phyloP scores from a whole-genome alignment of 768 basidiomycete genomes.

The Leucosporidium yakuticum region DNA sequence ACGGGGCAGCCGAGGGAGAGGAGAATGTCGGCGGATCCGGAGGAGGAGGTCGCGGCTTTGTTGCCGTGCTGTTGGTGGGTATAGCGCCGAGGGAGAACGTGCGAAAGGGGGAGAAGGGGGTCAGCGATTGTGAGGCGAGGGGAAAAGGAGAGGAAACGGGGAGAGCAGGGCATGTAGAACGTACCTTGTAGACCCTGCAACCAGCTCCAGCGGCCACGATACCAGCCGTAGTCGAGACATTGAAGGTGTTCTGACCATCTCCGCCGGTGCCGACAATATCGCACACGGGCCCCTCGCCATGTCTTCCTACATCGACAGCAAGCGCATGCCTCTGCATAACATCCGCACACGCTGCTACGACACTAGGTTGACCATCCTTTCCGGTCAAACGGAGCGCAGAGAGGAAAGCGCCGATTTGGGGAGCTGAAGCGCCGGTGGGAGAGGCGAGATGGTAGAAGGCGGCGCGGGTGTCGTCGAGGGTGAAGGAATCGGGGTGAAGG shows the following conservation, averaged over 20 bases:
- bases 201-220: conserved; percentile 93
- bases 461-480: conserved; percentile 57
- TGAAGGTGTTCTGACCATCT: conserved; percentile 92
- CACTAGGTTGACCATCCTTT: conserved; percentile 67
- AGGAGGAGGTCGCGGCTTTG: conserved; percentile 81
- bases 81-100: not conserved
- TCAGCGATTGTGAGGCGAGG: not conserved
- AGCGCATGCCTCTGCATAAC: conserved; percentile 66
- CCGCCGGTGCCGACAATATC: conserved; percentile 94
- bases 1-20: conserved; percentile 68
- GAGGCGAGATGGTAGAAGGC: conserved; percentile 53
- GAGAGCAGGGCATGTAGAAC: conserved; percentile 23
- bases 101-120: not conserved
- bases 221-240: conserved; percentile 89
- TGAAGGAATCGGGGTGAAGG: conserved; percentile 45
- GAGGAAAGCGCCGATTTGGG: conserved; percentile 84
- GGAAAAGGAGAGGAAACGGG: not conserved
- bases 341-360: conserved; percentile 70
- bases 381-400: conserved; percentile 74
- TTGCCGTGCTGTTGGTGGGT: conserved; percentile 61
- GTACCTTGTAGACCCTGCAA: conserved; percentile 83
- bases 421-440: conserved; percentile 57
- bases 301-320: conserved; percentile 55
- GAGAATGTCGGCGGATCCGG: conserved; percentile 88
- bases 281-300: conserved; percentile 46